Percentiles rank a stretch among this genome's conserved stretches.
phyloP scores from a whole-genome alignment of 768 basidiomycete species.

The Xerocomus brunneocitrinus region DNA sequence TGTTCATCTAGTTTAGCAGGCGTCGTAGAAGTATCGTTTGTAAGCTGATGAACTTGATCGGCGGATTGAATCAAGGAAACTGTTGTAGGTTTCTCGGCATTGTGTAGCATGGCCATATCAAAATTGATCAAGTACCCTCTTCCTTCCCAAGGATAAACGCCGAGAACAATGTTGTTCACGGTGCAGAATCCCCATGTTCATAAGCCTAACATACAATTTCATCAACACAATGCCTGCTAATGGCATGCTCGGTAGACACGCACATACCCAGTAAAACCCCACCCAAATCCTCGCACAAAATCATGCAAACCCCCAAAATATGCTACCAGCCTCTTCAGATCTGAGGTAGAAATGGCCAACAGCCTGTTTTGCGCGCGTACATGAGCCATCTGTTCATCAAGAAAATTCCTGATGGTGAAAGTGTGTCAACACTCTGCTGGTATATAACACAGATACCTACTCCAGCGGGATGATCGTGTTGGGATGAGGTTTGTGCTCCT shows the following conservation, averaged over 20 bases:
- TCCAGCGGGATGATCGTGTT: neutral
- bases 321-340: constrained; percentile 8
- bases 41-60: neutral
- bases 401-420: constrained; percentile 1
- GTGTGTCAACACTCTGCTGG: neutral
- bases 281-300: constrained; percentile 13
- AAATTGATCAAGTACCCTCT: constrained; percentile 26
- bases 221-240: no score
- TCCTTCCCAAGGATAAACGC: constrained; percentile 6
- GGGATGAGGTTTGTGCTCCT: neutral
- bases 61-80: neutral
- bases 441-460: neutral
- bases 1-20: neutral
- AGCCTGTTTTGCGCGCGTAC: neutral
- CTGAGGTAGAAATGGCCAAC: neutral
- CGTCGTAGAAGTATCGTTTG: fast-evolving
- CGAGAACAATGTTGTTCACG: constrained; percentile 26
- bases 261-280: constrained; percentile 13
- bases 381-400: neutral
- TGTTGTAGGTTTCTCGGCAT: neutral
- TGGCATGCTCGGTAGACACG: no score
- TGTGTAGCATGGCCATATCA: constrained; percentile 4
- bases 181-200: neutral
- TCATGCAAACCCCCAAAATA: constrained; percentile 18
- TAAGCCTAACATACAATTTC: no score